phyloP scores from a whole-genome alignment of 352 stramenopile species.

The Saprolegnia parasitica region DNA sequence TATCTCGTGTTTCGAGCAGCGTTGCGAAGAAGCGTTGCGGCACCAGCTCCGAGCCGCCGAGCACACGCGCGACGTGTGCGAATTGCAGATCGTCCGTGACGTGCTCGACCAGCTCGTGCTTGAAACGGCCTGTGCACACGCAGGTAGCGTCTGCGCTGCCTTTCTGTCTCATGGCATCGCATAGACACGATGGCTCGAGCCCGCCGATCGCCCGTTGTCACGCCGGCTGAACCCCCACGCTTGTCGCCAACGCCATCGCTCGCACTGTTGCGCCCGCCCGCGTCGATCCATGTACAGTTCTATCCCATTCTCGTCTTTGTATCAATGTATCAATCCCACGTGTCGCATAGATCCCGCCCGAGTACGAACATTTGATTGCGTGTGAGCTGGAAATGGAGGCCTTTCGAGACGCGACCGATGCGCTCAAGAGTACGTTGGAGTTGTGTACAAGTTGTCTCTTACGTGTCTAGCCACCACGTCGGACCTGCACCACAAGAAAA shows the following conservation, averaged over 20 bases:
- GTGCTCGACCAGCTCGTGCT: slow-evolving; percentile 5
- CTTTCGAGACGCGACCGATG: background rate
- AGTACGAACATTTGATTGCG: slow-evolving; percentile 24
- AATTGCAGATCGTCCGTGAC: background rate
- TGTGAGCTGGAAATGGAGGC: slow-evolving; percentile 24
- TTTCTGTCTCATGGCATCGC: no score
- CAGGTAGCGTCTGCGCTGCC: no score
- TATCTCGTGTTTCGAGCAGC: background rate
- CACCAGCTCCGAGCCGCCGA: background rate
- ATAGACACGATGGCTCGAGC: no score
- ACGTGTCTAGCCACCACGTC: background rate
- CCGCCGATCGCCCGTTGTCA: no score
- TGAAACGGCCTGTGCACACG: background rate
- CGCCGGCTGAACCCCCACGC: no score
- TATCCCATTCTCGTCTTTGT: no score
- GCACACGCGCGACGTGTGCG: background rate
- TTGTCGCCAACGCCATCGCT: no score
- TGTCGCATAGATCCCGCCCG: slow-evolving; percentile 12
- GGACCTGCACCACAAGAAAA: slow-evolving; percentile 39
- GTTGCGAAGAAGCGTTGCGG: background rate
- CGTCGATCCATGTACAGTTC: no score
- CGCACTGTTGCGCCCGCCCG: no score
- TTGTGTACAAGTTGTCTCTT: background rate
- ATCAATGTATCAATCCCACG: background rate
- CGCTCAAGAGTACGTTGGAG: slow-evolving; percentile 3